phyloP scores from a whole-genome alignment of 2,329 filamentous ascomycete species.

The Fusarium miscanthi region DNA sequence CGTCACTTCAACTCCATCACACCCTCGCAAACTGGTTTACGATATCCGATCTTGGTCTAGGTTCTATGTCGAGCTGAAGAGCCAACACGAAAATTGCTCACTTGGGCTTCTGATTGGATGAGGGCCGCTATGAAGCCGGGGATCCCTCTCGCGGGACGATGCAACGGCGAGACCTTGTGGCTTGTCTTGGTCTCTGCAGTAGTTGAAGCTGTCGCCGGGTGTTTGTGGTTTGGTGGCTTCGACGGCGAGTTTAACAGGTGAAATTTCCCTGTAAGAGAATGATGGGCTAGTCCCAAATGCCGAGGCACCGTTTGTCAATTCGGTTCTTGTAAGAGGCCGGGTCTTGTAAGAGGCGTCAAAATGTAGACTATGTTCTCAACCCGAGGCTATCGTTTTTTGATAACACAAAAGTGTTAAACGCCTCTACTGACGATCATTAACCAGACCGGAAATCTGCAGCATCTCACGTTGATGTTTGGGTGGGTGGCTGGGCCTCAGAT shows the following conservation, averaged over 20 bases:
- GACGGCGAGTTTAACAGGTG: constrained; percentile 5
- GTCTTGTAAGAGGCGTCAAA: constrained; percentile 13
- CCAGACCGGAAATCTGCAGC: constrained; percentile 5
- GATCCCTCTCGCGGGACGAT: not conserved
- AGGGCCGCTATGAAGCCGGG: not conserved
- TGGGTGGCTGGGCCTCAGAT: constrained; percentile 3
- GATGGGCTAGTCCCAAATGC: not conserved
- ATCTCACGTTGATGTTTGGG: constrained; percentile 8
- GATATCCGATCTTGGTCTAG: constrained; percentile 22
- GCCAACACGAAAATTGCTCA: not conserved
- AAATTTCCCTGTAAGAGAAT: not conserved
- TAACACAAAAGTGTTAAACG: constrained; percentile 19
- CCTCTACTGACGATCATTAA: constrained; percentile 13
- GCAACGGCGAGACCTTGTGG: constrained; percentile 29
- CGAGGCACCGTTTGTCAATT: not conserved
- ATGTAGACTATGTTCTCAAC: not conserved
- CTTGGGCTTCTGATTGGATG: not conserved
- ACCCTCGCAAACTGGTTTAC: constrained; percentile 15
- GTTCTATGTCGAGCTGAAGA: not conserved
- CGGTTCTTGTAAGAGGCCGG: not conserved
- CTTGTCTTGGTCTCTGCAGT: constrained; percentile 17
- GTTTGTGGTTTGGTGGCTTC: constrained; percentile 4
- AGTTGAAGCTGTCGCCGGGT: constrained; percentile 1
- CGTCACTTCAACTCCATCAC: constrained; percentile 27
- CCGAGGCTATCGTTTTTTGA: not conserved